phyloP scores from a whole-genome alignment of 2,329 filamentous ascomycete species.

The Monilinia vaccinii-corymbosi region DNA sequence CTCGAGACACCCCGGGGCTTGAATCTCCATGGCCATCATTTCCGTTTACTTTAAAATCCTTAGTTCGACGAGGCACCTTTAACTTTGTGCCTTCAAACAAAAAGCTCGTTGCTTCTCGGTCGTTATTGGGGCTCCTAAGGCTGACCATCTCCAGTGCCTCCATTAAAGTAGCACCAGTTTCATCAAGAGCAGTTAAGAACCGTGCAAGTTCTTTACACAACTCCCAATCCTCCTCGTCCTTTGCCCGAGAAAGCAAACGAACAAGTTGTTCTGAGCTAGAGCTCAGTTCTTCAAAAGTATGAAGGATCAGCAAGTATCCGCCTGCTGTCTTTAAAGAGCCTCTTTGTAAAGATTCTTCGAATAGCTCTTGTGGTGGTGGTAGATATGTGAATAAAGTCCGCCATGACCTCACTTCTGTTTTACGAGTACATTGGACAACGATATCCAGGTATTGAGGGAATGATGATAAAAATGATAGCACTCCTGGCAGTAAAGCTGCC shows the following conservation, averaged over 20 bases:
- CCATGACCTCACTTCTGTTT: slow-evolving; percentile 94
- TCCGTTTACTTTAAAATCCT: slow-evolving; percentile 26
- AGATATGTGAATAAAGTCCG: slow-evolving; percentile 85
- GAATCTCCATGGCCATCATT: slow-evolving; percentile 26
- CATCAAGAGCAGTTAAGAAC: slow-evolving; percentile 90
- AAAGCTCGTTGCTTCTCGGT: slow-evolving; percentile 30
- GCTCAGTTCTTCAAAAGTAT: slow-evolving; percentile 65
- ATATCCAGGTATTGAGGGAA: slow-evolving; percentile 88
- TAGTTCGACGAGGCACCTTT: slow-evolving; percentile 20
- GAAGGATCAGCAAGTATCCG: slow-evolving; percentile 89
- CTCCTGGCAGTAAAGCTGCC: slow-evolving; percentile 54
- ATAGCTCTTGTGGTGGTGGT: slow-evolving; percentile 81
- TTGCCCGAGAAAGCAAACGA: slow-evolving; percentile 70
- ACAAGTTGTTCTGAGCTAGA: slow-evolving; percentile 70
- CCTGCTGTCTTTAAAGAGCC: slow-evolving; percentile 90
- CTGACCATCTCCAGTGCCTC: slow-evolving; percentile 60
- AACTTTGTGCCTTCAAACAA: slow-evolving; percentile 32
- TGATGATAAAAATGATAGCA: slow-evolving; percentile 56
- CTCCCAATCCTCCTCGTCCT: slow-evolving; percentile 84
- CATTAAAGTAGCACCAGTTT: slow-evolving; percentile 69
- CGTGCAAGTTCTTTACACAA: slow-evolving; percentile 88
- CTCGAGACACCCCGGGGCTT: slow-evolving; percentile 15
- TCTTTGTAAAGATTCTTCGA: slow-evolving; percentile 80
- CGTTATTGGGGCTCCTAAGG: slow-evolving; percentile 31
- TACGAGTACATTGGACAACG: slow-evolving; percentile 91